Evolutionary conservation across 169 alveolate genomes (phyloP), one percentile per base, ranked within the genome.

Genomic region (Babesia divergens): DNA sequence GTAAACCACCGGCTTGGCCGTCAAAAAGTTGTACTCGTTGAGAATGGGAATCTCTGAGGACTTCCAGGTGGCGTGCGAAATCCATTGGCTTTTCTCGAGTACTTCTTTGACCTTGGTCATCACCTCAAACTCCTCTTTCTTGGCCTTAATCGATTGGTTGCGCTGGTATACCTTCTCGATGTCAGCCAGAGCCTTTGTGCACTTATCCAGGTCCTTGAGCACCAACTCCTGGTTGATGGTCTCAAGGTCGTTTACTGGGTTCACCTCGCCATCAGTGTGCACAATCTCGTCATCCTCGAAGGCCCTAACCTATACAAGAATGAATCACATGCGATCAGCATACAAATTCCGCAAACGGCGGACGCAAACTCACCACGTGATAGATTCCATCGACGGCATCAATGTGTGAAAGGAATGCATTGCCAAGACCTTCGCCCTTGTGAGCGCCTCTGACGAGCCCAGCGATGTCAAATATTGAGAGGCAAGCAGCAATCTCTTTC

Each of bases 1-100:
- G 86, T 97, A 98, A 16, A 98, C 99, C 16, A 97, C 96, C n/a
- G 99, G 98, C 90, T 98, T 98, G 4, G 99, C 98, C 18, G 99
- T 98, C 49, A 98, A 77, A 82, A 97, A 98, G 76, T 94, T 94
- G 75, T 91, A 93, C 66, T 93, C 93, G 68, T 94, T 96, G 13
- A 97, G 83, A 51, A 86, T 74, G 52, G 93, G 97, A 37, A 97
- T 84, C 74, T 97, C 98, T 42, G 91, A 82, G 42, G 92, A 86
- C 54, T 90, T 86, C 99, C 99, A 97, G 43, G 85, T 49, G 70
- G 93, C 94, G 31, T 90, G 92, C 62, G 87, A 87, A 4, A 94
- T 94, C 96, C 97, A 94, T 52, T 93, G 94, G 56, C 90, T 89
- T 37, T 91, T 92, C 58, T 94, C 95, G 34, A 96, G 90, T 79